Percentiles rank a stretch among this genome's conserved stretches.
Conservation (phyloP, 768 basidiomycete genomes). For the Trametes villosa region DNA sequence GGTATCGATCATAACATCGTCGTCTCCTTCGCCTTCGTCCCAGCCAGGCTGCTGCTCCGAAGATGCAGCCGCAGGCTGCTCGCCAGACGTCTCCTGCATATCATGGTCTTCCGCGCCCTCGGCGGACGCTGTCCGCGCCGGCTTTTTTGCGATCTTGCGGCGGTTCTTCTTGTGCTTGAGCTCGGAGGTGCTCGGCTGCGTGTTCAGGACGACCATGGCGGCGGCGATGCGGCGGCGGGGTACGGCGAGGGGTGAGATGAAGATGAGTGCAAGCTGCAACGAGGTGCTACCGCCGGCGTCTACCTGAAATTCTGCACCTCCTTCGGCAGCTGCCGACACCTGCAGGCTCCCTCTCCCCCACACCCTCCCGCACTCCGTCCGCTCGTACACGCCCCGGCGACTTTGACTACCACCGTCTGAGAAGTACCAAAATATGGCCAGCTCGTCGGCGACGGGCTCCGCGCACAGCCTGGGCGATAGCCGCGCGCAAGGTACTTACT, state of each 20-base stretch:
- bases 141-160: constrained; percentile 48
- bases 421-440: constrained; percentile 9
- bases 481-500: constrained; percentile 40
- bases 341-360: neutral
- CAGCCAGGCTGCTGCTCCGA: constrained; percentile 16
- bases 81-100: constrained; percentile 19
- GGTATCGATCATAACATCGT: constrained; percentile 65
- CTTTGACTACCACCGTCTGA: neutral
- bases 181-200: constrained; percentile 37
- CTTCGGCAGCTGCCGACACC: constrained; percentile 25
- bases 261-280: constrained; percentile 12
- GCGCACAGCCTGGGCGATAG: constrained; percentile 36
- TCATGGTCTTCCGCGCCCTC: constrained; percentile 27
- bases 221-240: neutral
- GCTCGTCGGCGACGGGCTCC: constrained; percentile 10
- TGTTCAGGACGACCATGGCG: constrained; percentile 47
- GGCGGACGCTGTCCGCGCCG: constrained; percentile 20
- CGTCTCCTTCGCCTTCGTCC: constrained; percentile 51
- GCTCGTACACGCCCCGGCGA: neutral
- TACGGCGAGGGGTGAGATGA: neutral
- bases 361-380: neutral
- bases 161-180: constrained; percentile 48
- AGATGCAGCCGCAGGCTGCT: neutral
- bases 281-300: constrained; percentile 19
- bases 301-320: constrained; percentile 27